Evolutionary conservation across 176 grass and related monocot genomes (phyloP).

Genomic region (Ananas comosus): DNA sequence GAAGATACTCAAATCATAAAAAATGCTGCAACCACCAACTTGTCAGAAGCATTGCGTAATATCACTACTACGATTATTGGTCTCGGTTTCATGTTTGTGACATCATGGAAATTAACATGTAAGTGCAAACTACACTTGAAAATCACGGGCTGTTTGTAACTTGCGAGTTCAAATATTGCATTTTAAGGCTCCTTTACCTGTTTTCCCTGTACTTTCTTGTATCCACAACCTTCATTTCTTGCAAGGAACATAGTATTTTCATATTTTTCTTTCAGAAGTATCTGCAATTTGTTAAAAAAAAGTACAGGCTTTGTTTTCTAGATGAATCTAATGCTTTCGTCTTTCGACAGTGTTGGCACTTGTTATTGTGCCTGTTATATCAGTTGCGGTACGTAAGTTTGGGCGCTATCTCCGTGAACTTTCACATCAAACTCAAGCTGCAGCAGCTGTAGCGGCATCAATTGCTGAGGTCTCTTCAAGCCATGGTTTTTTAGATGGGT

Average conservation of each 20-base stretch:
- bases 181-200: too few relatives aligned
- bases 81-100: conserved; percentile 92
- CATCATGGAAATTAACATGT: conserved; percentile 97
- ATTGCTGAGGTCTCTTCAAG: conserved; percentile 73
- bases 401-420: conserved; percentile 92
- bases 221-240: too few relatives aligned
- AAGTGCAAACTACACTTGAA: conserved; percentile 30
- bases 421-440: conserved; percentile 90
- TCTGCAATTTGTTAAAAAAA: too few relatives aligned
- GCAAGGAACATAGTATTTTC: too few relatives aligned
- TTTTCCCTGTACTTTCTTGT: too few relatives aligned
- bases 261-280: too few relatives aligned
- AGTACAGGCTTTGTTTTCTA: neutral
- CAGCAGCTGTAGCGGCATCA: conserved; percentile 79
- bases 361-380: conserved; percentile 72
- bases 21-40: conserved; percentile 94
- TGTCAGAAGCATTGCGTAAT: conserved; percentile 91
- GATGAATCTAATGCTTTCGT: conserved; percentile 12
- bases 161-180: too few relatives aligned
- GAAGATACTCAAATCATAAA: conserved; percentile 99
- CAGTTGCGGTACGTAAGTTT: conserved; percentile 64
- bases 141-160: neutral
- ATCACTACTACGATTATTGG: conserved; percentile 78
- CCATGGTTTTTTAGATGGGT: too few relatives aligned
- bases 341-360: conserved; percentile 62